Conservation (phyloP, 108 stramenopile species). For the Nannochloropsis oceanica region DNA sequence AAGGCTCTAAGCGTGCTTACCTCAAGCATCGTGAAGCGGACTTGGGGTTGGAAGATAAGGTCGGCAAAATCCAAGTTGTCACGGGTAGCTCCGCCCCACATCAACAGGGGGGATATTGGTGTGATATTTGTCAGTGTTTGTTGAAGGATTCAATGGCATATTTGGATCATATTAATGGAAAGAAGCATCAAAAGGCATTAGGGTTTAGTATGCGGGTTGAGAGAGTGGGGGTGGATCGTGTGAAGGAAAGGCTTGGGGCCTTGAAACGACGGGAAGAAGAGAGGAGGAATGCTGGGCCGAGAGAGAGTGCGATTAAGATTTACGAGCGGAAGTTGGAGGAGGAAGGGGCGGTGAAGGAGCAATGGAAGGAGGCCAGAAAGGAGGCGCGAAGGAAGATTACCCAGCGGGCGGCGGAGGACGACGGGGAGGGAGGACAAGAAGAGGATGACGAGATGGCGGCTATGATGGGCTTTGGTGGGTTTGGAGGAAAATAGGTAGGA, state of each 20-base stretch:
- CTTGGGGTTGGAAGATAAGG: slow-evolving; percentile 58
- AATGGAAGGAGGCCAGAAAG: slow-evolving; percentile 17
- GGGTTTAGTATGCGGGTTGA: slow-evolving; percentile 87
- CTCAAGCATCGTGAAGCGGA: slow-evolving; percentile 59
- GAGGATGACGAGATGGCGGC: slow-evolving; percentile 56
- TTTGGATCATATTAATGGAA: slow-evolving; percentile 87
- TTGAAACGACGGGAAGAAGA: slow-evolving; percentile 39
- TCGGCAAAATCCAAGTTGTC: slow-evolving; percentile 68
- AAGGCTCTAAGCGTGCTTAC: slow-evolving; percentile 68
- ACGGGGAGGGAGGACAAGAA: slow-evolving; percentile 45
- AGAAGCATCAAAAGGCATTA: slow-evolving; percentile 80
- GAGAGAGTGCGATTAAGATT: slow-evolving; percentile 9
- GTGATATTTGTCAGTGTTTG: slow-evolving; percentile 84
- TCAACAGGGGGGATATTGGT: slow-evolving; percentile 66
- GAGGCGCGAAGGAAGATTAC: neutral
- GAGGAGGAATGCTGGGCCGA: neutral
- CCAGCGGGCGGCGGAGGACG: slow-evolving; percentile 14
- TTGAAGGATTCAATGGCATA: slow-evolving; percentile 79
- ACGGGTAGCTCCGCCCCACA: slow-evolving; percentile 22
- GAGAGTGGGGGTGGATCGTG: slow-evolving; percentile 61
- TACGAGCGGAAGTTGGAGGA: slow-evolving; percentile 20
- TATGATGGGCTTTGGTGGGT: slow-evolving; percentile 85
- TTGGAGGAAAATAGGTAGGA: slow-evolving; percentile 34
- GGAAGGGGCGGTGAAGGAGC: neutral
- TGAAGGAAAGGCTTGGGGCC: slow-evolving; percentile 34